Evolutionary conservation across 805 yeast genomes (phyloP).

Genomic region (Priceomyces haplophilus): DNA sequence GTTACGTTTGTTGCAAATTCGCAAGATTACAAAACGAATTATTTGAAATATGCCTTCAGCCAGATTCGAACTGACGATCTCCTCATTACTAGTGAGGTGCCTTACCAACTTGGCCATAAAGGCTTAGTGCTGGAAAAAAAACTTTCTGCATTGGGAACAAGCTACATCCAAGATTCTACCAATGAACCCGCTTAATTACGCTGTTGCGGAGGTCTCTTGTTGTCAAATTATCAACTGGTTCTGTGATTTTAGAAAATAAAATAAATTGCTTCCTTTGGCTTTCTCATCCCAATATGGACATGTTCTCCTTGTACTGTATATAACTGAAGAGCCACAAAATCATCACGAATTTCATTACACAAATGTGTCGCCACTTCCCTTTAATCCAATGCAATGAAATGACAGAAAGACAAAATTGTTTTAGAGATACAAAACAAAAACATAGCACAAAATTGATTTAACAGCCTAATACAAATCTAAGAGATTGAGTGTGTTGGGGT

Average conservation of each 20-base stretch:
- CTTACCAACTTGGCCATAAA: conserved; percentile 14
- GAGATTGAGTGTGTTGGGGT: conserved; percentile 1
- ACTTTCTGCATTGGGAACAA: conserved; percentile 8
- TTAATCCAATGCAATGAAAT: not conserved
- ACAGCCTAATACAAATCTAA: conserved; percentile 7
- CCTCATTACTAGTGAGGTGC: conserved; percentile 14
- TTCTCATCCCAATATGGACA: too few species aligned
- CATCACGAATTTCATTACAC: conserved; percentile 11
- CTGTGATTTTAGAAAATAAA: too few species aligned
- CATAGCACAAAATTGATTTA: conserved; percentile 15
- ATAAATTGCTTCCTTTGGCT: too few species aligned
- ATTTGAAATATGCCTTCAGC: conserved; percentile 11
- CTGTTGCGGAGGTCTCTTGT: too few species aligned
- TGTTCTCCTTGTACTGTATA: too few species aligned
- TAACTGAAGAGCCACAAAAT: conserved; percentile 9
- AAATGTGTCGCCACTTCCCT: conserved; percentile 7
- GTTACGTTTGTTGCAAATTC: conserved; percentile 4
- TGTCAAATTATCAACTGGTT: too few species aligned
- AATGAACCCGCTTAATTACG: too few species aligned
- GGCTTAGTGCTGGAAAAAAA: conserved; percentile 2
- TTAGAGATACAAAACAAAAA: conserved; percentile 10
- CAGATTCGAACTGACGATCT: conserved; percentile 14
- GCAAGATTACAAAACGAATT: conserved; percentile 4
- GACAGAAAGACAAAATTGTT: conserved; percentile 2
- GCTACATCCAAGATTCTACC: too few species aligned